Percentiles rank a stretch among this genome's conserved stretches.
phyloP scores from a whole-genome alignment of 148 eudicot species.

The Polygonum aviculare region DNA sequence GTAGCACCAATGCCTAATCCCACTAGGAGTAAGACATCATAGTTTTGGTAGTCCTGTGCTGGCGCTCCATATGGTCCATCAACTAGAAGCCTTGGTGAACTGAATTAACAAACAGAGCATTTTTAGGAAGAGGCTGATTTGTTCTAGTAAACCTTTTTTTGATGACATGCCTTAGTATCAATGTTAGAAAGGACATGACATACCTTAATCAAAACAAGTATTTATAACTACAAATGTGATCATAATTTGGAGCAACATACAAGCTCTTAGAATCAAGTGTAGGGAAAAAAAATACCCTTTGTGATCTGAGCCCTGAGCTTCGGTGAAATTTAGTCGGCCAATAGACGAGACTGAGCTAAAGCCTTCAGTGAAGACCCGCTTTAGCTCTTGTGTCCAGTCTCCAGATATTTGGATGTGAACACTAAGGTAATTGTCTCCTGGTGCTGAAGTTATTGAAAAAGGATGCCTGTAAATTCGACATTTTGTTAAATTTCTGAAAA shows the following conservation, averaged over 20 bases:
- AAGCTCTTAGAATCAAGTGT: background rate
- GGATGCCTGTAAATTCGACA: slow-evolving; percentile 65
- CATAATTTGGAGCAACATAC: no score
- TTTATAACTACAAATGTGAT: no score
- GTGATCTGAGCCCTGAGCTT: slow-evolving; percentile 35
- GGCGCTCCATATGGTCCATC: slow-evolving; percentile 99
- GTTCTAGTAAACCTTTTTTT: background rate
- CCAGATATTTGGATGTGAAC: slow-evolving; percentile 84
- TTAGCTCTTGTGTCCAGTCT: slow-evolving; percentile 89
- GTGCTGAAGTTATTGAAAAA: slow-evolving; percentile 93
- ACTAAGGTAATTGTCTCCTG: slow-evolving; percentile 80
- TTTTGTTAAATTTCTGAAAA: background rate
- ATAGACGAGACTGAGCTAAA: slow-evolving; percentile 43
- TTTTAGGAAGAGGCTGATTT: background rate
- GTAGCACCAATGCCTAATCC: slow-evolving; percentile 99
- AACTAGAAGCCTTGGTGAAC: slow-evolving; percentile 65
- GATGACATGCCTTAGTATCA: no score
- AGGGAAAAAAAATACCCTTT: slow-evolving; percentile 37
- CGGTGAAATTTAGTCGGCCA: slow-evolving; percentile 61
- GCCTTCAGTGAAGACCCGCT: slow-evolving; percentile 55
- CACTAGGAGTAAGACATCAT: slow-evolving; percentile 85
- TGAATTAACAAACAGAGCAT: slow-evolving; percentile 21
- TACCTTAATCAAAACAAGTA: no score
- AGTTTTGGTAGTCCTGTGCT: slow-evolving; percentile 86
- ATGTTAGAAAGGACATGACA: no score